Evolutionary conservation across 129 eudicot species (phyloP), one percentile per base, ranked within the genome.

Genomic region (Helianthus annuus): DNA sequence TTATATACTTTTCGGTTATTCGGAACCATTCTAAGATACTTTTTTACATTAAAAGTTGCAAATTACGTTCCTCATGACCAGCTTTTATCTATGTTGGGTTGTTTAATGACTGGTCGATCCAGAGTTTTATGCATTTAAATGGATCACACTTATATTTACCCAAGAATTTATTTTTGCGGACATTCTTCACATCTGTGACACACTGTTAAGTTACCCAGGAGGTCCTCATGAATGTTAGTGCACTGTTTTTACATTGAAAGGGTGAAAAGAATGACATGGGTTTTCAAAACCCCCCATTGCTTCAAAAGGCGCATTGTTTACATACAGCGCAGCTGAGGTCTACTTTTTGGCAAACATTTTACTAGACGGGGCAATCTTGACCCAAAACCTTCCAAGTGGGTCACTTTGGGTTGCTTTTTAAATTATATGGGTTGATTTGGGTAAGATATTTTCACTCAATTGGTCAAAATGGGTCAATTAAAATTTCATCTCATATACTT

Each of bases 121-220:
- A 13, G 97, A 94, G 74, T 94, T 94, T 78, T 94, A 90, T 80
- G 97, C 99, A 70, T 90, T 94, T 76, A 88, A 94, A 79, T 94
- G 99, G 99, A 94, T 94, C 40, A 94, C 99, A 24, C 99, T 94
- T 52, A 88, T 94, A 4, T 76, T 90, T 84, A 94, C 97, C 78
- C 99, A 90, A 76, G 99, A 94, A 64, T 94, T 90, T 77, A 83
- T 85, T 67, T 94, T 94, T 69, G 85, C 93, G 1, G 99, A 90
- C 69, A 85, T 83, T 76, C 96, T 88, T 38, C 84, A 85, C 38
- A 90, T 94, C 24, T 90, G 99, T 97, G 99, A 94, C 56, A 88
- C 96, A 14, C 91, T 94, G 11, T 84, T 94, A 67, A 90, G 99
- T 75, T 97, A 94, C 76, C 88, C 93, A 5, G 96, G 90, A 82